phyloP scores from a whole-genome alignment of 495 filamentous ascomycete species.

The Penicillium pancosmium region DNA sequence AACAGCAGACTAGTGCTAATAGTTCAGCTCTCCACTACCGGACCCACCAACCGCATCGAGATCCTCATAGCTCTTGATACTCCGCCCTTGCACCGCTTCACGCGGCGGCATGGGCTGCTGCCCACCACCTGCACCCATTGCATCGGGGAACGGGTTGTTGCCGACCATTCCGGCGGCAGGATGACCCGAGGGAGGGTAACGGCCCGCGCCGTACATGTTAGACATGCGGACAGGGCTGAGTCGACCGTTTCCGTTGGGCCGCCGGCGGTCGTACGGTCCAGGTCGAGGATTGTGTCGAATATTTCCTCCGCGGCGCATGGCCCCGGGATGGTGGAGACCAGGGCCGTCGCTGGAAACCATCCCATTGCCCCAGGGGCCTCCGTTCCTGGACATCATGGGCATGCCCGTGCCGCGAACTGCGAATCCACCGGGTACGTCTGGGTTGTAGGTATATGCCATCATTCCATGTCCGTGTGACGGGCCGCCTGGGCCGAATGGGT shows the following conservation, averaged over 20 bases:
- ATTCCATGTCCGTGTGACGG: slow-evolving; percentile 93
- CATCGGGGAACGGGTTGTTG: slow-evolving; percentile 49
- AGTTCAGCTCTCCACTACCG: slow-evolving; percentile 63
- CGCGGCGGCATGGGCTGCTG: slow-evolving; percentile 76
- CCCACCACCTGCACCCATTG: slow-evolving; percentile 56
- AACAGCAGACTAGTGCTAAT: slow-evolving; percentile 35
- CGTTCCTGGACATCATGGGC: slow-evolving; percentile 59
- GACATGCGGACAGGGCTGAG: slow-evolving; percentile 47
- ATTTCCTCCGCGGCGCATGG: slow-evolving; percentile 60
- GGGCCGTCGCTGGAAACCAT: slow-evolving; percentile 39
- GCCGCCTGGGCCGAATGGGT: slow-evolving; percentile 59
- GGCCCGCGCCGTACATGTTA: slow-evolving; percentile 38
- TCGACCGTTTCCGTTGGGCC: slow-evolving; percentile 36
- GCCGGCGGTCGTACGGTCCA: slow-evolving; percentile 64
- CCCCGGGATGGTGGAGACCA: slow-evolving; percentile 57
- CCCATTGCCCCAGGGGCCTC: slow-evolving; percentile 50
- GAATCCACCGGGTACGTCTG: slow-evolving; percentile 33
- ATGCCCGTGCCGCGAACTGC: slow-evolving; percentile 33
- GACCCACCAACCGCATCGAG: slow-evolving; percentile 72
- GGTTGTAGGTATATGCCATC: slow-evolving; percentile 45
- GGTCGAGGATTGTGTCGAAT: slow-evolving; percentile 51
- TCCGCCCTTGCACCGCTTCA: slow-evolving; percentile 87
- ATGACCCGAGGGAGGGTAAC: slow-evolving; percentile 41
- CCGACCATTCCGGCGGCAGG: slow-evolving; percentile 47
- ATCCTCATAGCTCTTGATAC: slow-evolving; percentile 95